phyloP scores from a whole-genome alignment of 1,139 yeast genomes.

The Protomyces inundatus region DNA sequence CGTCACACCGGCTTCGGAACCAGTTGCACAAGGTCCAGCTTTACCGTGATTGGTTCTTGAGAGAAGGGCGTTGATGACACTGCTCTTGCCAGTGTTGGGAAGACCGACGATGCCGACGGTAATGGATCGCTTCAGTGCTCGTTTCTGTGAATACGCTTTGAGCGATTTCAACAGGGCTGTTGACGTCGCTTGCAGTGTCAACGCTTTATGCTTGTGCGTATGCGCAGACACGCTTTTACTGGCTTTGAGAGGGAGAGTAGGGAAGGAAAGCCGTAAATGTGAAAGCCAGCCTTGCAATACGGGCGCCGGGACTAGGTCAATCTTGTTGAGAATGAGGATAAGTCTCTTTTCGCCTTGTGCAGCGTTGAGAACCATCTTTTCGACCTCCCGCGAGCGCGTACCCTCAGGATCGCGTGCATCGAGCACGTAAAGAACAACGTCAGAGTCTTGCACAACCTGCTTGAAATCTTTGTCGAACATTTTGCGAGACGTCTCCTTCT shows the following conservation, averaged over 20 bases:
- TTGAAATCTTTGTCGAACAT: slow-evolving; percentile 64
- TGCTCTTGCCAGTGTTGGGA: slow-evolving; percentile 93
- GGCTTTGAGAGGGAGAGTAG: slow-evolving; percentile 77
- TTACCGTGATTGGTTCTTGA: slow-evolving; percentile 62
- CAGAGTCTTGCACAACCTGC: slow-evolving; percentile 83
- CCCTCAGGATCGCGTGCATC: slow-evolving; percentile 98
- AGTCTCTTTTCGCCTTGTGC: slow-evolving; percentile 67
- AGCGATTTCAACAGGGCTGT: slow-evolving; percentile 69
- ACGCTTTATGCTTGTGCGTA: slow-evolving; percentile 63
- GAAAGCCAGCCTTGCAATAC: slow-evolving; percentile 80
- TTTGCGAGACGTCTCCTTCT: slow-evolving; percentile 72
- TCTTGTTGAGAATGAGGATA: slow-evolving; percentile 79
- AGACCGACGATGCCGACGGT: slow-evolving; percentile 95
- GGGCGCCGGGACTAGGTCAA: slow-evolving; percentile 83
- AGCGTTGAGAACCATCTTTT: slow-evolving; percentile 76
- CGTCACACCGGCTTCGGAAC: slow-evolving; percentile 96
- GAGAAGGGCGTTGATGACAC: slow-evolving; percentile 84
- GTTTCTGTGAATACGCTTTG: slow-evolving; percentile 76
- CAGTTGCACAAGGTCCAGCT: slow-evolving; percentile 83
- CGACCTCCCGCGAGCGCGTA: slow-evolving; percentile 86
- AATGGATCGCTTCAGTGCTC: slow-evolving; percentile 83
- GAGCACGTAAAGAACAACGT: slow-evolving; percentile 81
- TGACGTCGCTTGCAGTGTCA: slow-evolving; percentile 65
- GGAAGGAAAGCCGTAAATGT: slow-evolving; percentile 74
- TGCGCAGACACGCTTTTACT: slow-evolving; percentile 55